These are phyloP conservation scores for Meyerozyma guilliermondii DNA, from an alignment of 1,139 yeast genomes.

Conservation along the genomic window DNA sequence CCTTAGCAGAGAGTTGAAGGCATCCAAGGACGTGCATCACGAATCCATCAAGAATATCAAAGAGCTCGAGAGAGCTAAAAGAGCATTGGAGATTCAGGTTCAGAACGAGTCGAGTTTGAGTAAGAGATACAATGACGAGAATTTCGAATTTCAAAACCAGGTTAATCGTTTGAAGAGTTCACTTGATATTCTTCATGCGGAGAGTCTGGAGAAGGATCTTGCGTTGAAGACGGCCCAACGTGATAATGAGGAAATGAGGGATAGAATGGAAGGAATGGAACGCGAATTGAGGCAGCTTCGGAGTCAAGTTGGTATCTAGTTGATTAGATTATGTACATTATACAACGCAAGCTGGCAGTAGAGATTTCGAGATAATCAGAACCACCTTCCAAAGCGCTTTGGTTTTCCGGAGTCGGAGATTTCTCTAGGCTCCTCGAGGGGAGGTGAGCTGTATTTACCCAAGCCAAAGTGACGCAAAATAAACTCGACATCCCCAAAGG, in stretches of 20 bases:
- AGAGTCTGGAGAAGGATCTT: slow-evolving; percentile 40
- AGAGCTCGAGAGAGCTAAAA: slow-evolving; percentile 27
- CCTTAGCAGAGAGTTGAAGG: slow-evolving; percentile 27
- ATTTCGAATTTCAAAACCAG: slow-evolving; percentile 42
- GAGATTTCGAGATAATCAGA: slow-evolving; percentile 8
- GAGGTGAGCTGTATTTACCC: slow-evolving; percentile 39
- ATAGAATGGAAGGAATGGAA: slow-evolving; percentile 51
- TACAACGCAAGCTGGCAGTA: too few relatives aligned
- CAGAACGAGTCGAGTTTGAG: slow-evolving; percentile 34
- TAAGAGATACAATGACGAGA: slow-evolving; percentile 44
- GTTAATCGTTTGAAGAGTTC: slow-evolving; percentile 31
- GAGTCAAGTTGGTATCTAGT: slow-evolving; percentile 20
- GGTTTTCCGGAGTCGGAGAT: slow-evolving; percentile 12
- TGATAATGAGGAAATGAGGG: slow-evolving; percentile 46
- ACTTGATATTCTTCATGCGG: slow-evolving; percentile 30
- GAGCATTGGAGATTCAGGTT: slow-evolving; percentile 32
- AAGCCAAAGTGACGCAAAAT: slow-evolving; percentile 69
- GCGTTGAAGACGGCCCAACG: slow-evolving; percentile 29
- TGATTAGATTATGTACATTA: slow-evolving; percentile 2
- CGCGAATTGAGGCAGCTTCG: slow-evolving; percentile 65
- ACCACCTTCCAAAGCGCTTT: slow-evolving; percentile 18
- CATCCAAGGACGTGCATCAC: slow-evolving; percentile 24
- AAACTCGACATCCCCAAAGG: slow-evolving; percentile 77
- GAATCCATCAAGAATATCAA: slow-evolving; percentile 29
- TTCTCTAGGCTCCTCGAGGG: slow-evolving; percentile 26